phyloP scores from a whole-genome alignment of 352 stramenopile genomes.

The Globisporangium okanoganense region DNA sequence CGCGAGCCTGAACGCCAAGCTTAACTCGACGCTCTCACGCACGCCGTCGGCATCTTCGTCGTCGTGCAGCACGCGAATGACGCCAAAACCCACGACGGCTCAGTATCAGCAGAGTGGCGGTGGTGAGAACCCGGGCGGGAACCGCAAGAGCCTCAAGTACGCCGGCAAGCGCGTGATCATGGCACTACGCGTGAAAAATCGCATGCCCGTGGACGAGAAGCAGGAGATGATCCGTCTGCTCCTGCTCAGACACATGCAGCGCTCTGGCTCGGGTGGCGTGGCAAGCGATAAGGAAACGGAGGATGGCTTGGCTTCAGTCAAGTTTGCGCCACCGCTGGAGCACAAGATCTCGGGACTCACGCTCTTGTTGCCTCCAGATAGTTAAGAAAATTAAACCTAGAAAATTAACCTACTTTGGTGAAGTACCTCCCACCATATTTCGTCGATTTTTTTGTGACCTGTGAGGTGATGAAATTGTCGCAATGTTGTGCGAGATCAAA shows the following conservation, averaged over 20 bases:
- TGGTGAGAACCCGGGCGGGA: not conserved
- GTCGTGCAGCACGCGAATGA: not conserved
- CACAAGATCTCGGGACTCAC: conserved; percentile 19
- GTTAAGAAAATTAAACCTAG: not conserved
- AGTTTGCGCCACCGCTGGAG: not conserved
- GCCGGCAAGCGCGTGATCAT: conserved; percentile 71
- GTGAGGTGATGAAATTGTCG: not conserved
- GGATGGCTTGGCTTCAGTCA: not conserved
- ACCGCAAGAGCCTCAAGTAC: conserved; percentile 39
- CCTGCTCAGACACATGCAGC: conserved; percentile 31
- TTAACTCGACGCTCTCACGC: not conserved
- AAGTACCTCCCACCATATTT: not conserved
- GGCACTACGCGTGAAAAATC: conserved; percentile 50
- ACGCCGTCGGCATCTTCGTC: not conserved
- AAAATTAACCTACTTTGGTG: not conserved
- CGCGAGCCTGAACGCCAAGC: not conserved
- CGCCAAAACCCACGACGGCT: not conserved
- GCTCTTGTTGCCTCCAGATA: conserved; percentile 14
- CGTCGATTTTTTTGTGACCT: too few species aligned
- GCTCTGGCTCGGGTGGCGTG: not conserved
- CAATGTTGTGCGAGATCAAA: not conserved
- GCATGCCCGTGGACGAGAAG: conserved; percentile 43
- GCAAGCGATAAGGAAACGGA: not conserved
- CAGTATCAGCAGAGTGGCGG: not conserved
- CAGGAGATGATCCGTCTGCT: conserved; percentile 54